Percentiles rank a stretch among this genome's conserved stretches.
phyloP scores from a whole-genome alignment of 2,329 filamentous ascomycete genomes.

The Phialophora verrucosa region DNA sequence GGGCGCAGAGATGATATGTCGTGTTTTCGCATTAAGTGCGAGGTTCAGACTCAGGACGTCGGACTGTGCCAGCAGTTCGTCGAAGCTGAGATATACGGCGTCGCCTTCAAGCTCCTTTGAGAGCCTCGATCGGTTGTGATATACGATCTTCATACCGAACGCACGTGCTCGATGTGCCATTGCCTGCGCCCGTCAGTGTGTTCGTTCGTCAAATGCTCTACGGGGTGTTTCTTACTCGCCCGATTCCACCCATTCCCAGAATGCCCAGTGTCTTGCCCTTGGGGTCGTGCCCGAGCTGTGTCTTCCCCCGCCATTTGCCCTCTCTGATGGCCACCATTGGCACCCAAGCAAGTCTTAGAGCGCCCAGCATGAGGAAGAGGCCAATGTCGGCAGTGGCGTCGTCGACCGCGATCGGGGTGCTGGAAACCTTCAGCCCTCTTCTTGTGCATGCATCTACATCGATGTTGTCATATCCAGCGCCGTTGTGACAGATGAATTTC shows the following conservation, averaged over 20 bases:
- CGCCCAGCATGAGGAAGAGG: conserved; percentile 56
- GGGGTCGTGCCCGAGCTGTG: conserved; percentile 53
- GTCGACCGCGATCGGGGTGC: conserved; percentile 54
- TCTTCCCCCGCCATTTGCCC: conserved; percentile 52
- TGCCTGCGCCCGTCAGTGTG: conserved; percentile 44
- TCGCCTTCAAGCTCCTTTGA: conserved; percentile 49
- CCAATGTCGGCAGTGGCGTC: conserved; percentile 55
- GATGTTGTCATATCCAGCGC: conserved; percentile 67
- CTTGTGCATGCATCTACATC: conserved; percentile 60
- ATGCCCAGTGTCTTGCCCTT: conserved; percentile 54
- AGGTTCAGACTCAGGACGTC: conserved; percentile 56
- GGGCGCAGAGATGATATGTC: conserved; percentile 54
- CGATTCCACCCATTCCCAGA: conserved; percentile 57
- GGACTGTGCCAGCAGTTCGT: conserved; percentile 52
- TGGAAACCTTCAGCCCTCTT: conserved; percentile 51
- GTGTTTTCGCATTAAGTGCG: conserved; percentile 51
- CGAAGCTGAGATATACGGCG: conserved; percentile 54
- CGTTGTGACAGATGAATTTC: conserved; percentile 60
- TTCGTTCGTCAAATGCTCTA: conserved; percentile 2
- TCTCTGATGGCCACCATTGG: conserved; percentile 50
- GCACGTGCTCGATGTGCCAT: conserved; percentile 53
- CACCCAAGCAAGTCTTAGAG: conserved; percentile 52
- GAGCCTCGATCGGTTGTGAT: conserved; percentile 54
- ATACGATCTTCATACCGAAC: conserved; percentile 56
- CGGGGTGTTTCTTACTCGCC: conserved; percentile 45